Percentiles rank a stretch among this genome's conserved stretches.
These are phyloP conservation scores for Metschnikowia colocasiae DNA, from an alignment of 805 yeast genomes.

Conservation along the genomic window DNA sequence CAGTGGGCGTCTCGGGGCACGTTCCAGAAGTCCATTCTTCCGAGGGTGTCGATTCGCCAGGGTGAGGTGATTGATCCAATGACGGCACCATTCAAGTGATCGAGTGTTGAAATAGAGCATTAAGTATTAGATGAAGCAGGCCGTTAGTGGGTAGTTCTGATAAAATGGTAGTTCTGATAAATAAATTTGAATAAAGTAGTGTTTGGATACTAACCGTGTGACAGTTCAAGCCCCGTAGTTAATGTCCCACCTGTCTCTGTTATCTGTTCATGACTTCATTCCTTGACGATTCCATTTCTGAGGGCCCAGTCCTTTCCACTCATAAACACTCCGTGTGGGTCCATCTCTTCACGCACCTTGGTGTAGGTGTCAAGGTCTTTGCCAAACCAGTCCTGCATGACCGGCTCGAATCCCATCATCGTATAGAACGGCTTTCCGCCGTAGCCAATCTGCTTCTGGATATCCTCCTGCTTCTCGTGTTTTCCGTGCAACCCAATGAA, in stretches of 20 bases:
- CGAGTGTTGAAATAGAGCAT: too few relatives aligned
- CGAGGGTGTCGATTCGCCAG: conserved; percentile 78
- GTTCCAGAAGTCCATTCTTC: conserved; percentile 85
- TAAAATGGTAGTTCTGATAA: too few relatives aligned
- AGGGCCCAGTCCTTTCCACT: conserved; percentile 77
- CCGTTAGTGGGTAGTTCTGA: too few relatives aligned
- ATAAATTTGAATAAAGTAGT: too few relatives aligned
- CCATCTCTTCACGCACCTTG: conserved; percentile 59
- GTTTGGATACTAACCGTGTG: too few relatives aligned
- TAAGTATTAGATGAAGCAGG: too few relatives aligned
- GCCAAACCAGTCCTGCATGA: conserved; percentile 77
- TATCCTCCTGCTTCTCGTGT: conserved; percentile 31
- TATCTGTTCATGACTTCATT: background rate
- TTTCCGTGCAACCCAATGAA: conserved; percentile 60
- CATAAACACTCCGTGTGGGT: conserved; percentile 79
- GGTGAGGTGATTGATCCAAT: conserved; percentile 91
- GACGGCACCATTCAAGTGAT: conserved; percentile 71
- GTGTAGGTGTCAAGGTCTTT: conserved; percentile 61
- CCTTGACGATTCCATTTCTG: conserved; percentile 65
- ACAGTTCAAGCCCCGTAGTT: too few relatives aligned
- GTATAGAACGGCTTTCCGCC: conserved; percentile 55
- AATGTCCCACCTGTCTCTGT: too few relatives aligned
- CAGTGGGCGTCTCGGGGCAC: conserved; percentile 91
- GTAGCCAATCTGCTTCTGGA: conserved; percentile 35
- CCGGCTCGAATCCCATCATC: conserved; percentile 74